A percentile compares a stretch with the other conserved stretches of the same genome.
These are phyloP conservation scores for Aquilaria agallochum DNA, from an alignment of 441 rosid species.

Conservation along the genomic window DNA sequence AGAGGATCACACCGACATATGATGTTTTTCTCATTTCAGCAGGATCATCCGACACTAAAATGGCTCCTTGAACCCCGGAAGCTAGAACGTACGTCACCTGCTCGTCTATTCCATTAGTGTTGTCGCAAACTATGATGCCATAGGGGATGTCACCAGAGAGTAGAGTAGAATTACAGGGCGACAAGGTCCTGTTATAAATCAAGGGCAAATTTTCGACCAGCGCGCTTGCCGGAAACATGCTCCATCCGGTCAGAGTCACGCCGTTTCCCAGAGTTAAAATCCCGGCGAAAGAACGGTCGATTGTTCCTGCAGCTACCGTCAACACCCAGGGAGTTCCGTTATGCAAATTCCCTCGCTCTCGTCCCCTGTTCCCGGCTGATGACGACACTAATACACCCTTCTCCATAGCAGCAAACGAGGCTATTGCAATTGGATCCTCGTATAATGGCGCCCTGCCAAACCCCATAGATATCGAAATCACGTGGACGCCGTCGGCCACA, in stretches of 20 bases:
- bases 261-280: slow-evolving; percentile 28
- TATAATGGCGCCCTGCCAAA: slow-evolving; percentile 26
- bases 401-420: slow-evolving; percentile 42
- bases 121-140: slow-evolving; percentile 26
- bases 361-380: slow-evolving; percentile 40
- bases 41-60: slow-evolving; percentile 26
- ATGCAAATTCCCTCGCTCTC: slow-evolving; percentile 21
- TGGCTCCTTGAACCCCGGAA: slow-evolving; percentile 19
- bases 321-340: slow-evolving; percentile 44
- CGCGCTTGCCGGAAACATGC: slow-evolving; percentile 30
- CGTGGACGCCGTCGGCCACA: slow-evolving; percentile 39
- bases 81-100: slow-evolving; percentile 13
- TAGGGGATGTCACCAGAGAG: neutral
- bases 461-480: slow-evolving; percentile 43
- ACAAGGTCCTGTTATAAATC: slow-evolving; percentile 20
- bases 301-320: slow-evolving; percentile 40
- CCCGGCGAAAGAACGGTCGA: slow-evolving; percentile 36
- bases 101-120: neutral
- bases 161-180: slow-evolving; percentile 25
- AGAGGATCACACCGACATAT: slow-evolving; percentile 24
- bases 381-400: slow-evolving; percentile 31
- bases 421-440: slow-evolving; percentile 39
- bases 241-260: slow-evolving; percentile 23
- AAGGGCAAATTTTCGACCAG: slow-evolving; percentile 12
- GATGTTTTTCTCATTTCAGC: neutral